Conservation (phyloP, 75 land plant genomes). For the Sequoiadendron giganteum region DNA sequence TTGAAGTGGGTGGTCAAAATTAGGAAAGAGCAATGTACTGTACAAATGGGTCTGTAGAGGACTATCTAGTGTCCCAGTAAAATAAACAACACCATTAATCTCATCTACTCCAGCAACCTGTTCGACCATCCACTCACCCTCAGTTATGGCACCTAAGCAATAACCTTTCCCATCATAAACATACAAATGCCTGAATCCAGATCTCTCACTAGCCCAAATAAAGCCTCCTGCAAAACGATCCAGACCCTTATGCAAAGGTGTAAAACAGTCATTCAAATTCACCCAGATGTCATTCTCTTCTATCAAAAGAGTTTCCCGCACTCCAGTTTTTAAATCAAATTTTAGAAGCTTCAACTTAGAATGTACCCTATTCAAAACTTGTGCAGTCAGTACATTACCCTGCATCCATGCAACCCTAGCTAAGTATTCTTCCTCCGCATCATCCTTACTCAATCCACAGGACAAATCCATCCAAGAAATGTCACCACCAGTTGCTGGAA, state of each 20-base stretch:
- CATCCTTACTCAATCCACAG: constrained; percentile 49
- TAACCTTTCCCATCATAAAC: constrained; percentile 69
- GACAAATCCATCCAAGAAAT: constrained; percentile 86
- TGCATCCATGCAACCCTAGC: constrained; percentile 94
- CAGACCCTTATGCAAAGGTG: constrained; percentile 69
- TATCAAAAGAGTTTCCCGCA: constrained; percentile 46
- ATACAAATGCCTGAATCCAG: constrained; percentile 91
- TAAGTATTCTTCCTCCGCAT: constrained; percentile 59
- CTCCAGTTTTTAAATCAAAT: constrained; percentile 79
- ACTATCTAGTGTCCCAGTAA: constrained; percentile 83
- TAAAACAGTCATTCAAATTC: constrained; percentile 90
- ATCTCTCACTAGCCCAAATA: constrained; percentile 96
- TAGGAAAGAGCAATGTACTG: constrained; percentile 55
- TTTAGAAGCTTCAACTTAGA: constrained; percentile 73
- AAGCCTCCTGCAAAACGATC: constrained; percentile 57
- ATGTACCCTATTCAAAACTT: constrained; percentile 79
- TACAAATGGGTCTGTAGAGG: constrained; percentile 81
- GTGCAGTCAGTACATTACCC: constrained; percentile 71
- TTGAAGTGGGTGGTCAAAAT: constrained; percentile 33
- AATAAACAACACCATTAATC: constrained; percentile 72
- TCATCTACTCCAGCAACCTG: constrained; percentile 91
- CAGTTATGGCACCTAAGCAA: constrained; percentile 83
- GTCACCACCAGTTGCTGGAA: constrained; percentile 58
- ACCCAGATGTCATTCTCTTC: constrained; percentile 79
- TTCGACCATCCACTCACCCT: constrained; percentile 98